Evolutionary conservation across 805 yeast genomes (phyloP).

Genomic region (Metschnikowia drakensbergensis): DNA sequence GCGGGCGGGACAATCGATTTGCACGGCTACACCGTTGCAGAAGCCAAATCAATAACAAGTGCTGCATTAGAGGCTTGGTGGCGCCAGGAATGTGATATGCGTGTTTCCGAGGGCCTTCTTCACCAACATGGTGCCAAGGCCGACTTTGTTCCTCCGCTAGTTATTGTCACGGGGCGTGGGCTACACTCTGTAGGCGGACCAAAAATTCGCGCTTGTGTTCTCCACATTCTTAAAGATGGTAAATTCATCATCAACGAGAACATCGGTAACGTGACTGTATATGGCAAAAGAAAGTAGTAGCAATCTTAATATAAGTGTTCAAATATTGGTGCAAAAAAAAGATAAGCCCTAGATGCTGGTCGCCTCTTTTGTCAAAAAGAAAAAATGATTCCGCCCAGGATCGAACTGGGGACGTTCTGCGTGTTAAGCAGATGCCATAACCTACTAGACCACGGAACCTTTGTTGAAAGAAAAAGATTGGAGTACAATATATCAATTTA

Average conservation of each 20-base stretch:
- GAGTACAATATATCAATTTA: too few relatives aligned
- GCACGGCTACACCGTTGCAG: constrained; percentile 48
- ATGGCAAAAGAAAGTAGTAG: constrained; percentile 32
- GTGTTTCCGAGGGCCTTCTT: constrained; percentile 40
- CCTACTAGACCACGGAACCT: constrained; percentile 25
- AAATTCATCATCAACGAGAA: constrained; percentile 47
- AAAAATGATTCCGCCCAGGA: constrained; percentile 23
- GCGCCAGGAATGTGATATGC: constrained; percentile 45
- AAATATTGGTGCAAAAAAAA: background rate
- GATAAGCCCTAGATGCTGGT: background rate
- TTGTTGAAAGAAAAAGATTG: background rate
- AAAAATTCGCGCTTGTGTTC: constrained; percentile 43
- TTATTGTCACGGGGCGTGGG: constrained; percentile 66
- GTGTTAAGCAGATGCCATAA: constrained; percentile 26
- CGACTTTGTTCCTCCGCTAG: constrained; percentile 39
- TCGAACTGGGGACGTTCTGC: constrained; percentile 27
- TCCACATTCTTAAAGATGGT: constrained; percentile 32
- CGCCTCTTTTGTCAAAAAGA: background rate
- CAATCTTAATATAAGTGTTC: too few relatives aligned
- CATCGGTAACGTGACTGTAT: constrained; percentile 39
- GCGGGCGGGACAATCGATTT: constrained; percentile 42
- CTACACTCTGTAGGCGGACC: constrained; percentile 59
- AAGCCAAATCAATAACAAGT: constrained; percentile 41
- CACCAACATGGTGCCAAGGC: constrained; percentile 34
- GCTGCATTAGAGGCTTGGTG: constrained; percentile 55